These are phyloP conservation scores for Globisporangium carolinianum DNA, from an alignment of 352 stramenopile species.

Conservation along the genomic window DNA sequence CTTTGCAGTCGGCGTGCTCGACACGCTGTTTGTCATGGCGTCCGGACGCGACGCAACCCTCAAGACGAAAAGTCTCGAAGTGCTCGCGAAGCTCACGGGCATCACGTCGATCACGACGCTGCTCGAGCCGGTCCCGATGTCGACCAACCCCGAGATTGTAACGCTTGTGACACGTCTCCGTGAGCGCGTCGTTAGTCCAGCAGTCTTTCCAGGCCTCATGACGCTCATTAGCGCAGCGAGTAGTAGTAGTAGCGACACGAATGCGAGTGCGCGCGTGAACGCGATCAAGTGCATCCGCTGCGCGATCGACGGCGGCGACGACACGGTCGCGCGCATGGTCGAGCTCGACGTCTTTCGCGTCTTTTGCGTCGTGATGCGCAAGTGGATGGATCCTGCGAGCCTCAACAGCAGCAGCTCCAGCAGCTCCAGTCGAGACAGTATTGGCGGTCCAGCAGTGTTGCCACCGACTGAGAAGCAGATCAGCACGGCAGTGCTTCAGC, in stretches of 20 bases:
- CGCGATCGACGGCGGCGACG: slow-evolving; percentile 47
- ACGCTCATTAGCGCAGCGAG: slow-evolving; percentile 33
- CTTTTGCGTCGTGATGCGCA: slow-evolving; percentile 52
- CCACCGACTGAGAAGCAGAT: slow-evolving; percentile 17
- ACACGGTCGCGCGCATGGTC: slow-evolving; percentile 51
- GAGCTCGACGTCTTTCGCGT: slow-evolving; percentile 65
- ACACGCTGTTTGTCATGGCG: slow-evolving; percentile 68
- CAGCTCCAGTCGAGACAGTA: too few species aligned
- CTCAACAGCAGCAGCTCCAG: slow-evolving; percentile 16
- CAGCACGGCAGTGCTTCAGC: slow-evolving; percentile 42
- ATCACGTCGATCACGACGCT: slow-evolving; percentile 45
- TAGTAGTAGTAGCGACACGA: slow-evolving; percentile 19
- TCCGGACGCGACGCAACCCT: slow-evolving; percentile 47
- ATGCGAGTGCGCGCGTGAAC: slow-evolving; percentile 29
- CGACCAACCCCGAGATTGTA: slow-evolving; percentile 28
- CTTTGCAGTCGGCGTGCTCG: slow-evolving; percentile 49
- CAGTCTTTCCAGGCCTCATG: slow-evolving; percentile 64
- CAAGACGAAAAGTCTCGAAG: slow-evolving; percentile 40
- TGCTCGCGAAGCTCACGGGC: slow-evolving; percentile 46
- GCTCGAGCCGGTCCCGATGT: slow-evolving; percentile 33
- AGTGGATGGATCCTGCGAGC: slow-evolving; percentile 39
- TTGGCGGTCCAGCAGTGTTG: too few species aligned
- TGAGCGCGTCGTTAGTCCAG: slow-evolving; percentile 47
- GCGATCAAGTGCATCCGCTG: slow-evolving; percentile 69
- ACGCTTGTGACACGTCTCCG: slow-evolving; percentile 50